phyloP scores from a whole-genome alignment of 257 asterid species.

The Gentiana straminea region DNA sequence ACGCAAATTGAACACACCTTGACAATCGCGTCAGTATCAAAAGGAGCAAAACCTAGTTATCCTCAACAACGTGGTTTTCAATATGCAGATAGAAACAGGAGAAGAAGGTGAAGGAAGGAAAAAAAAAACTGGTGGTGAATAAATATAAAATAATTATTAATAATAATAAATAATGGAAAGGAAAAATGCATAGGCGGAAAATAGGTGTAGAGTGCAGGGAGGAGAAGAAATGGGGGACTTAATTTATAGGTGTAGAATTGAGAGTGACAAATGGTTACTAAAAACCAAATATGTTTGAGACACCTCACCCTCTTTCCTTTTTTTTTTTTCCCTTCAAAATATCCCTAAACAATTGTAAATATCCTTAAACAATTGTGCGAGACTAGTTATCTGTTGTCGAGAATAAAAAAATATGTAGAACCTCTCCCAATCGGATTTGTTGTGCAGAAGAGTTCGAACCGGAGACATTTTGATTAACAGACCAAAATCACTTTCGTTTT shows the following conservation, averaged over 20 bases:
- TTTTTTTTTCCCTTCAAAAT: neutral
- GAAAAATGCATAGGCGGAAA: no score
- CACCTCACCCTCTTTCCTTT: neutral
- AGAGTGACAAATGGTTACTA: conserved; percentile 7
- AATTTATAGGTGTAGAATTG: neutral
- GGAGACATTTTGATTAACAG: no score
- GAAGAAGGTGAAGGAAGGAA: conserved; percentile 6
- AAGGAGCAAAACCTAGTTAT: conserved; percentile 3
- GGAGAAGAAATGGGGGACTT: neutral
- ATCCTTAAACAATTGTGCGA: no score
- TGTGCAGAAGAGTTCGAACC: no score
- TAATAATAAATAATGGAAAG: neutral
- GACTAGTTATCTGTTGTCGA: neutral
- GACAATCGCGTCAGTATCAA: conserved; percentile 5
- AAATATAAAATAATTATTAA: conserved; percentile 1
- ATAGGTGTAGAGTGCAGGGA: conserved; percentile 13
- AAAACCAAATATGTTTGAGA: neutral
- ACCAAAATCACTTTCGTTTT: no score
- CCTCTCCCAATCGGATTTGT: neutral
- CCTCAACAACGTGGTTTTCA: conserved; percentile 1
- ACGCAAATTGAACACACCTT: conserved; percentile 6
- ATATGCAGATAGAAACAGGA: neutral
- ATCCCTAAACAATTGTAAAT: no score
- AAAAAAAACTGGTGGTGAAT: conserved; percentile 16
- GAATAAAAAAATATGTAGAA: neutral